Evolutionary conservation across 129 eudicot genomes (phyloP), one percentile per base, ranked within the genome.

Genomic region (Flaveria ramosissima): DNA sequence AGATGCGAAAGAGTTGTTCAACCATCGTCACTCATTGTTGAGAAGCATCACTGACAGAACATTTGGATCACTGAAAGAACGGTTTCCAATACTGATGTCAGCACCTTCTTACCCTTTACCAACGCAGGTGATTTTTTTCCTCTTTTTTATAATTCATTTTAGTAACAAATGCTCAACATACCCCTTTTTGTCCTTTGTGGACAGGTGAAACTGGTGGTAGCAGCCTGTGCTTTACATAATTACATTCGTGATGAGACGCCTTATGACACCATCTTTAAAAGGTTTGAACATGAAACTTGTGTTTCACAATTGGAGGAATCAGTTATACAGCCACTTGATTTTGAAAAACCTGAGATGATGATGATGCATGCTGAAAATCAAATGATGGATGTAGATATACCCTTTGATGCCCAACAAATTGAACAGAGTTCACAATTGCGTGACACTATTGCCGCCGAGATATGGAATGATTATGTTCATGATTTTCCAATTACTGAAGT

Each of bases 41-140:
- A 77, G 67, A 32, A 84, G 52, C 77, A 80, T 78, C 16, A 78
- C 83, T 27, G 84, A 74, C 21, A 75, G 88, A 60, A 81, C 89
- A 27, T 83, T 88, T 83, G 89, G 72, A 27, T 87, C 89, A 15
- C 53, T 88, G 42, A 88, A 88, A 70, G 83, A 77, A 64, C 87
- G 92, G 32, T 88, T 88, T 46, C 89, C 92, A 5, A 88, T 88
- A 63, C 77, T 88, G 45, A 85, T 81, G 85, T 79, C 85, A 0
- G 82, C 92, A 48, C 92, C 92, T 74, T 77, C 92, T 41, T 88
- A 88, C 83, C 87, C 92, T 19, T 77, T 88, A 78, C 63, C 85
- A 11, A 88, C 89, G 4, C 92, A 87, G 42, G 92, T 84, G 72
- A 82, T 60, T 24, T 21, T 56, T 1, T 21, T 9, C 2, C 1